Base-by-base conservation (phyloP, 768 basidiomycete genomes). In the Panaeolus papilionaceus region DNA sequence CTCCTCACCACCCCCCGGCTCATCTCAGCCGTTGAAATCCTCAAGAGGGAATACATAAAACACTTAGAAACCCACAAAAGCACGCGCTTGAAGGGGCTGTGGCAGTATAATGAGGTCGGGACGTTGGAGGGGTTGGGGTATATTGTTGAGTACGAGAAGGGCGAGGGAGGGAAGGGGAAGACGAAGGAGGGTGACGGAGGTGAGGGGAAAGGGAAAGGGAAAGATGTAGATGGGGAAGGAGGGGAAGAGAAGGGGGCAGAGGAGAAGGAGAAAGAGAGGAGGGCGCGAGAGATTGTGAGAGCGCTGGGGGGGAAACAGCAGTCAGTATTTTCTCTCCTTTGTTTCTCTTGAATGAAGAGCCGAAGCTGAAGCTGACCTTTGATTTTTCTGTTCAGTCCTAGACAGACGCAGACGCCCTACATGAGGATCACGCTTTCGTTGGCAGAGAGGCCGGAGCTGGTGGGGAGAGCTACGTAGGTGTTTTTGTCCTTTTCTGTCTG, bases 1-100 rank as follows among this genome's bases (percentile, higher is more conserved):
- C 82, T 86, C 0, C 70, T 78, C 0, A 75, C 79, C 8, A 83
- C 88, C 4, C 88, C 92, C 0, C 86, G 90, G 0, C 83, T 96
- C 8, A 81, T 96, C 42, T 88, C 90, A 0, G 91, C 94, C 3
- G 89, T 88, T 0, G 94, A 96, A 77, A 92, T 95, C 66, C 86
- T 94, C 72, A 95, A 95, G 73, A 86, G 94, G 33, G 92, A 94
- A 74, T 94, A 88, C 73, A 68, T 92, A 64, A 88, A 88, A 65
- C 75, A 74, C 16, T 79, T 90, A 6, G 83, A 84, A 47, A 70
- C 76, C 20, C 84, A 78, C 12, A 76, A 72, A 40, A 82, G 81
- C 2, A 75, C 77, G n/a, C 79, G 81, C 51, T 74, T 80, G 33
- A 75, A 77, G 3, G 92, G 92, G 3, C 76, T 94, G 39, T 86